These are phyloP conservation scores for Didymosphaeria variabile DNA, from an alignment of 2,329 filamentous ascomycete genomes.

Conservation along the genomic window DNA sequence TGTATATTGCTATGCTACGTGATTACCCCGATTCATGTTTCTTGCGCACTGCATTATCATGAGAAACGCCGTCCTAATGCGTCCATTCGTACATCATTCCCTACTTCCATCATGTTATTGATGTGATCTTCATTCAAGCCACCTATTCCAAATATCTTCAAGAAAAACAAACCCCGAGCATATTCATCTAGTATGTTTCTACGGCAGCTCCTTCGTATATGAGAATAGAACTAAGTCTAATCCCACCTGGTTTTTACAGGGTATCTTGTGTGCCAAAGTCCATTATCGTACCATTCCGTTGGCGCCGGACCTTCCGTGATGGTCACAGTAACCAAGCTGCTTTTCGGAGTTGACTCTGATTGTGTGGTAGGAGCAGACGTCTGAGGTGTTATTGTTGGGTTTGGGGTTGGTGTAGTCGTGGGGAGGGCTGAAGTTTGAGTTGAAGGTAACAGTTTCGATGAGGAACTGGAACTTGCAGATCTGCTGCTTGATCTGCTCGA, in stretches of 20 bases:
- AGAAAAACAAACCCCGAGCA: slow-evolving; percentile 9
- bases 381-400: slow-evolving; percentile 28
- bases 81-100: background rate
- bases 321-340: slow-evolving; percentile 42
- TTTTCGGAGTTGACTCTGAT: slow-evolving; percentile 29
- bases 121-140: background rate
- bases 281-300: slow-evolving; percentile 55
- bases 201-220: background rate
- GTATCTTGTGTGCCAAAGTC: slow-evolving; percentile 57
- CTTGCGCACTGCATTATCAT: slow-evolving; percentile 2
- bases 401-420: slow-evolving; percentile 34
- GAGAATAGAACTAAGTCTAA: background rate
- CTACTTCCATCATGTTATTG: background rate
- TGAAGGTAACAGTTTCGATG: slow-evolving; percentile 10
- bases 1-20: background rate
- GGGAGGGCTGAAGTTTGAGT: slow-evolving; percentile 11
- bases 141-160: slow-evolving; percentile 12
- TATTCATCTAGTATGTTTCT: background rate
- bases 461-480: slow-evolving; percentile 19
- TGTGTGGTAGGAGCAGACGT: slow-evolving; percentile 17
- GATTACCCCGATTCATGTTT: background rate
- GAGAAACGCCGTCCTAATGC: slow-evolving; percentile 18
- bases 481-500: background rate
- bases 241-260: slow-evolving; percentile 39
- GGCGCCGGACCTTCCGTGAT: slow-evolving; percentile 36